phyloP scores from a whole-genome alignment of 2,329 filamentous ascomycete genomes.

The Ophiocordyceps camponoti-rufipedis region DNA sequence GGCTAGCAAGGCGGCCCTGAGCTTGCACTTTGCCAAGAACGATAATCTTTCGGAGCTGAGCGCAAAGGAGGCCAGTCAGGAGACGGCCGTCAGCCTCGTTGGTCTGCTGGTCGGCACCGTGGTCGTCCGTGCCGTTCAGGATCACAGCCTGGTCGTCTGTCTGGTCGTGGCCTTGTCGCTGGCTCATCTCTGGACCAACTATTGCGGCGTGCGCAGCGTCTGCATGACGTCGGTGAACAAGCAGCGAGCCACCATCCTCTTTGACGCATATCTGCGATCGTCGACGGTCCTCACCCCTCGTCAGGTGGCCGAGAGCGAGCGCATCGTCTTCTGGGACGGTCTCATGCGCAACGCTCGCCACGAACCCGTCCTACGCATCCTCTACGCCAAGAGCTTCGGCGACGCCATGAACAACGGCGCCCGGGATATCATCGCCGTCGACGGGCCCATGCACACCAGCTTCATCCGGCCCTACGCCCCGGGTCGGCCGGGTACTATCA shows the following conservation, averaged over 20 bases:
- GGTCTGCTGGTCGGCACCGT: conserved; percentile 75
- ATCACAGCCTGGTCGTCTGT: conserved; percentile 53
- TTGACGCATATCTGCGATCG: conserved; percentile 35
- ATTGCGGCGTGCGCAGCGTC: conserved; percentile 67
- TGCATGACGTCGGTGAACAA: conserved; percentile 71
- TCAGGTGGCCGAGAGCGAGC: conserved; percentile 46
- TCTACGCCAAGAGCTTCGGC: conserved; percentile 22
- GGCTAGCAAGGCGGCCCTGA: conserved; percentile 77
- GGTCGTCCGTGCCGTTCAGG: conserved; percentile 59
- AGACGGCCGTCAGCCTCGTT: conserved; percentile 76
- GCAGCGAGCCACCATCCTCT: conserved; percentile 67
- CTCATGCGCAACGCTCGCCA: conserved; percentile 11
- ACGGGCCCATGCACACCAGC: conserved; percentile 11
- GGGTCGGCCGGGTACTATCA: conserved; percentile 9
- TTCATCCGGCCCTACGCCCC: conserved; percentile 11
- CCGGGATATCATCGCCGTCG: conserved; percentile 9
- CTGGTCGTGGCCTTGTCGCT: conserved; percentile 54
- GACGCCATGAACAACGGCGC: conserved; percentile 12
- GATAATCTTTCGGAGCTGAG: conserved; percentile 88
- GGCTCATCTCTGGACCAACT: conserved; percentile 70
- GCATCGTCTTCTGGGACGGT: conserved; percentile 33
- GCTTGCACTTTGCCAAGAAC: conserved; percentile 74
- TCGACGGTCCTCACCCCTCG: conserved; percentile 40
- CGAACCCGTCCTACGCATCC: conserved; percentile 16
- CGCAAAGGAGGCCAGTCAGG: conserved; percentile 87